Base-by-base conservation (phyloP, 345 rosid species). In the Abelmoschus esculentus region DNA sequence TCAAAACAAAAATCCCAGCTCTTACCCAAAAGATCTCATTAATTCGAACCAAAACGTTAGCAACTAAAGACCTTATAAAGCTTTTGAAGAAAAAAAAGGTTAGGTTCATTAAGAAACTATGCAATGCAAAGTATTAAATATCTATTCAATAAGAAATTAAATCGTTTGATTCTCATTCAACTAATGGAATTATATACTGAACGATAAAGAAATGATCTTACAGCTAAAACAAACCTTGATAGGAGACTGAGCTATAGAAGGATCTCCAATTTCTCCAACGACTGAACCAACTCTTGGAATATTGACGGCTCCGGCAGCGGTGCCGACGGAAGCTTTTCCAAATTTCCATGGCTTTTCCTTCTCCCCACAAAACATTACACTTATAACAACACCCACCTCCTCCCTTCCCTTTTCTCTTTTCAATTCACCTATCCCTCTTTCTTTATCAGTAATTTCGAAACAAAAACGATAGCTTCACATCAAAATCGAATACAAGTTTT, bases 231-330 rank as follows among this genome's bases (percentile, higher is more conserved):
- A 85, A 88, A 88, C 90, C 92, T 88, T 90, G 73, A 85, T 84
- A 28, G 80, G 82, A 26, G 96, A 84, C 70, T 90, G 96, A 40
- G 84, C 76, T 58, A 92, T 87, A 77, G 93, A 92, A 72, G 96
- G 93, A 76, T 90, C 90, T 76, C 96, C 86, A 73, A 92, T 82
- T 68, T 88, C 88, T 61, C 91, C 87, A 55, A 87, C 92, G 29
- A 90, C 69, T 19, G 87, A 87, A 78, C 92, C 78, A 59, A 90
- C 91, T 74, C 81, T 86, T 70, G 84, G 90, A 65, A 92, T 84
- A 83, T 82, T 88, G 74, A 83, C 82, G 1, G 86, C 67, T 44
- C 85, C 80, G 22, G 54, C 63, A 9, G 70, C 57, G 8, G 17
- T 9, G 7, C 38, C 56, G 14, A 32, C 22, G 57, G 57, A 22